These are phyloP conservation scores for Erodium trifolium DNA, from an alignment of 441 rosid genomes.

Conservation along the genomic window DNA sequence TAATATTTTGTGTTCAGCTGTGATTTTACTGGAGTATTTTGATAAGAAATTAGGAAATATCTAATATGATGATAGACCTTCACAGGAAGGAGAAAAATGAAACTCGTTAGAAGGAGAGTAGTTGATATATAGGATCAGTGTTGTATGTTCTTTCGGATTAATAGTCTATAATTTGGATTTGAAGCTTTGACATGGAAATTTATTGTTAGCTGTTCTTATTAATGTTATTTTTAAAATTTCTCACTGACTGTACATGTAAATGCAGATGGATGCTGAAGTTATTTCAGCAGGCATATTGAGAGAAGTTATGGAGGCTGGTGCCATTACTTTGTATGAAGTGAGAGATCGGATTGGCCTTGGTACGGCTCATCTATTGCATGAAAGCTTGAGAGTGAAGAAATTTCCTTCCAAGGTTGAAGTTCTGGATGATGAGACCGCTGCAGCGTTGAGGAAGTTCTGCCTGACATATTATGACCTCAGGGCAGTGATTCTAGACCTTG, in stretches of 20 bases:
- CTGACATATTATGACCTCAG: slow-evolving; percentile 84
- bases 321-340: slow-evolving; percentile 49
- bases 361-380: slow-evolving; percentile 83
- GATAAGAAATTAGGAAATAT: no score
- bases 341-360: slow-evolving; percentile 64
- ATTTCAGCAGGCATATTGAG: slow-evolving; percentile 77
- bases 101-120: no score
- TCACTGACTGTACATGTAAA: slow-evolving; percentile 14
- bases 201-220: not conserved
- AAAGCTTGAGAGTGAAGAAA: slow-evolving; percentile 63
- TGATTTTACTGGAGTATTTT: not conserved
- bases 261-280: slow-evolving; percentile 95
- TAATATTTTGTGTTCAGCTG: not conserved
- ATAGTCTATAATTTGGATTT: not conserved
- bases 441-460: slow-evolving; percentile 75
- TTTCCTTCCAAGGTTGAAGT: slow-evolving; percentile 57
- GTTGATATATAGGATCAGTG: no score
- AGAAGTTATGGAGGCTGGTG: slow-evolving; percentile 60
- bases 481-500: slow-evolving; percentile 70
- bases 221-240: slow-evolving; percentile 4
- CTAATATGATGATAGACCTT: no score
- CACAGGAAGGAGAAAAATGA: no score
- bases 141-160: no score
- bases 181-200: not conserved
- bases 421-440: slow-evolving; percentile 70